These are phyloP conservation scores for Boletus speciosus DNA, from an alignment of 768 basidiomycete species.

Conservation along the genomic window DNA sequence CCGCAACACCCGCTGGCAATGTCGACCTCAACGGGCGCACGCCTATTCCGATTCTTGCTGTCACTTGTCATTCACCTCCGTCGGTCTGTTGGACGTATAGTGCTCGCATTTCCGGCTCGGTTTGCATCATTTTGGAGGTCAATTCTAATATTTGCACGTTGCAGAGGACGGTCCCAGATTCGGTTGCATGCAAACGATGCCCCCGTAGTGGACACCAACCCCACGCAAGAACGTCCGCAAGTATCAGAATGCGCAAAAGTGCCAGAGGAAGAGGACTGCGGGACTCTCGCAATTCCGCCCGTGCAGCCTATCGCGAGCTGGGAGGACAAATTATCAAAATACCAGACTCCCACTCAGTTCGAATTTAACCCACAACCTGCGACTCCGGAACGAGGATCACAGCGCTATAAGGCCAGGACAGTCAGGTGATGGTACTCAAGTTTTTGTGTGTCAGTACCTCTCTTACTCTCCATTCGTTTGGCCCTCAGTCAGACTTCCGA, in stretches of 20 bases:
- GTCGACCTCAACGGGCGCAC: background rate
- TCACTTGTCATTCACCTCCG: constrained; percentile 2
- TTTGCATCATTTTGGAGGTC: constrained; percentile 3
- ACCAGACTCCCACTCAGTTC: background rate
- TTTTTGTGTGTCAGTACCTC: too few species aligned
- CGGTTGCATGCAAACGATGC: background rate
- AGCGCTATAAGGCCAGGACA: constrained; percentile 5
- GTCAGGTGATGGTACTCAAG: background rate
- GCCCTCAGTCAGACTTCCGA: background rate
- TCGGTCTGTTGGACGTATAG: background rate
- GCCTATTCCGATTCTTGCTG: constrained; percentile 1
- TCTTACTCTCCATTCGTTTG: background rate
- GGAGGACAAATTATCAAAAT: background rate
- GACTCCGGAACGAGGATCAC: constrained; percentile 11
- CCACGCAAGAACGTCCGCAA: background rate
- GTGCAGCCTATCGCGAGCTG: background rate
- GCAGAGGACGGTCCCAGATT: background rate
- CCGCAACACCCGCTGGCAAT: background rate
- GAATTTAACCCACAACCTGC: background rate
- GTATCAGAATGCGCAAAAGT: background rate
- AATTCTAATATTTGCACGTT: background rate
- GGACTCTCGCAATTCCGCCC: constrained; percentile 7
- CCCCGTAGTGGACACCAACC: background rate
- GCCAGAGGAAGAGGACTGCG: background rate
- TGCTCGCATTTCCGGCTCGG: background rate